Base-by-base conservation (phyloP, 225 moss, liverwort and hornwort genomes). In the Lunularia cruciata region DNA sequence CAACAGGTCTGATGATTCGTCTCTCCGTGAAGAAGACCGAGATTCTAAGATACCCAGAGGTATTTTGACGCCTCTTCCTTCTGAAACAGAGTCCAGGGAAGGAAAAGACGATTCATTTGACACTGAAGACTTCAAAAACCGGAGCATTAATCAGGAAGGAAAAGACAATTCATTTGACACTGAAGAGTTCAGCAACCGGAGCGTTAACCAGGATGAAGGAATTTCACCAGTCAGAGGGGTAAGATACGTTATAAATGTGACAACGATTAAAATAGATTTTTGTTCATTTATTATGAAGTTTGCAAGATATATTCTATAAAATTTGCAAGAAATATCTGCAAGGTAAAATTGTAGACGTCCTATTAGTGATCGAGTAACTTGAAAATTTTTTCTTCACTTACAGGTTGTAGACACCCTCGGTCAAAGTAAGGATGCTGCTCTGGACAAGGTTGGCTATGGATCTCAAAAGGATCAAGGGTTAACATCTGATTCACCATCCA, bases 381-480 rank as follows among this genome's bases (percentile, higher is more conserved):
- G n/a, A n/a, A n/a, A n/a, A n/a, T n/a, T n/a, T n/a, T n/a, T n/a
- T n/a, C n/a, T n/a, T n/a, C n/a, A n/a, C n/a, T n/a, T n/a, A 35
- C 37, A 67, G 67, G 51, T 53, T 34, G 11, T 7, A 12, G 67
- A 26, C 11, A 52, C 48, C 14, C 0, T 67, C 1, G 33, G 10
- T 1, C 26, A 8, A 32, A 30, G 19, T 10, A 67, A 67, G 45
- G 66, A 67, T 15, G 35, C 67, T 2, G 34, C 53, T 16, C 22
- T 26, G 0, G 67, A 67, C 5, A 67, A 67, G 10, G 6, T 49
- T 10, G 67, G 49, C 34, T 35, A 49, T 14, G 52, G 67, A 20
- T 34, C 34, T 8, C 31, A 18, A 26, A 47, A 65, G 4, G 47
- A 48, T 6, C 32, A 31, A 34, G 15, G 4, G 1, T 36, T 40